Evolutionary conservation across 1,284 basidiomycete species (phyloP).

Genomic region (Hemileia vastatrix): DNA sequence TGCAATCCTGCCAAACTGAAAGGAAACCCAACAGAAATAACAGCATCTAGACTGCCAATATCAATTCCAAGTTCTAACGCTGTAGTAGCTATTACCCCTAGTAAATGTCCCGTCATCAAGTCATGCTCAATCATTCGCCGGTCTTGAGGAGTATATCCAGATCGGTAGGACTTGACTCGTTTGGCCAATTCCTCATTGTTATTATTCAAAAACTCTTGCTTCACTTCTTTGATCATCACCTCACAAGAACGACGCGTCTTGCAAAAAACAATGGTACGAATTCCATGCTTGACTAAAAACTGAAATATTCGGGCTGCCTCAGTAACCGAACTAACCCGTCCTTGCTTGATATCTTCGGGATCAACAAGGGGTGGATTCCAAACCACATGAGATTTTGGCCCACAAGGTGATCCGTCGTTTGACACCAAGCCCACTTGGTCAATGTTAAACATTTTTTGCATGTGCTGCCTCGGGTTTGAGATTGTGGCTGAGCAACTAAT

Average conservation of each 20-base stretch:
- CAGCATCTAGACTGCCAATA: conserved; percentile 76
- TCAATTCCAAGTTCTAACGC: conserved; percentile 85
- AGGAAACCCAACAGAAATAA: conserved; percentile 81
- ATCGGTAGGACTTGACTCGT: conserved; percentile 72
- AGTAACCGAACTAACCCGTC: conserved; percentile 56
- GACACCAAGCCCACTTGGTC: conserved; percentile 61
- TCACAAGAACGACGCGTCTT: conserved; percentile 63
- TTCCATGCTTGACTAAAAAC: conserved; percentile 68
- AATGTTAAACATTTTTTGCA: conserved; percentile 64
- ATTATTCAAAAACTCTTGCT: conserved; percentile 61
- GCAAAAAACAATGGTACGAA: conserved; percentile 77
- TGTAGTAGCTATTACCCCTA: conserved; percentile 80
- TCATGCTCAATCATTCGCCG: conserved; percentile 72
- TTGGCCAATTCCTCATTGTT: conserved; percentile 66
- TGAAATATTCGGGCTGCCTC: conserved; percentile 69
- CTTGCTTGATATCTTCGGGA: conserved; percentile 52
- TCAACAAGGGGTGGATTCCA: conserved; percentile 67
- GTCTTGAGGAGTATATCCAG: conserved; percentile 63
- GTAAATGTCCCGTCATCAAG: conserved; percentile 69
- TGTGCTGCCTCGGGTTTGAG: conserved; percentile 61
- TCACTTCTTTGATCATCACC: conserved; percentile 67
- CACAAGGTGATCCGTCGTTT: conserved; percentile 74
- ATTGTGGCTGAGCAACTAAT: conserved; percentile 86
- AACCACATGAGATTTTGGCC: conserved; percentile 58
- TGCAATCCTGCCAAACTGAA: conserved; percentile 65